Evolutionary conservation across 108 stramenopile species (phyloP), one percentile per base, ranked within the genome.

Genomic region (Pseudonitzschia multiseries): DNA sequence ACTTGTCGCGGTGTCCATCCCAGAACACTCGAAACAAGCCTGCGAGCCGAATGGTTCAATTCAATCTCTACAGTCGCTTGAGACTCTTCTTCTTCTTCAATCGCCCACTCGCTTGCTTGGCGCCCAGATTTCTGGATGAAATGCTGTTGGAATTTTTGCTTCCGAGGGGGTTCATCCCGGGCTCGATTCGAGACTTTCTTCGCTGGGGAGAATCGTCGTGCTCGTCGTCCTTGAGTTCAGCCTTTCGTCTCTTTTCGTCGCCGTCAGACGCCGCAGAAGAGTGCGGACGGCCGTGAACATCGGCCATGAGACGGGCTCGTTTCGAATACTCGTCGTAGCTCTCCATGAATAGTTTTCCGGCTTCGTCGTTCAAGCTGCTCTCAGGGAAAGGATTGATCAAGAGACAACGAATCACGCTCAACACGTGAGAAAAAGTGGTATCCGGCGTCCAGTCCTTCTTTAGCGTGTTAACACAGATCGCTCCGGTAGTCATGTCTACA

Each of bases 361-460:
- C 99, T 70, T 99, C 99, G 64, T 99, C 98, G 74, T 99, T 99
- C 68, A 99, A 82, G 67, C 93, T 92, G 44, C 91, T 93, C 80
- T 99, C 99, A 1, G 99, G 99, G 72, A 99, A 99, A 14, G 99
- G 99, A 17, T 99, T 94, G 71, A 99, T 99, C 40, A 99, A 77
- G 28, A 99, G 81, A 70, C 99, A 99, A 56, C 99, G 95, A 72
- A 99, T 98, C 40, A 99, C 96, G 62, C 96, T 96, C 73, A 99
- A 79, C 9, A 99, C 93, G 77, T 99, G 97, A 18, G 86, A 63
- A 52, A 99, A 79, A 21, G 96, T 95, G 0, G 96, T 92, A 31
- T 80, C 76, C 27, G 96, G 63, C 18, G 89, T 89, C 99, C 98
- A 99, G 70, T 98, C 98, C 61, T 92, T 91, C 75, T 99, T 99